Evolutionary conservation across 2,329 filamentous ascomycete genomes (phyloP).

Genomic region (Trichoderma sp.): DNA sequence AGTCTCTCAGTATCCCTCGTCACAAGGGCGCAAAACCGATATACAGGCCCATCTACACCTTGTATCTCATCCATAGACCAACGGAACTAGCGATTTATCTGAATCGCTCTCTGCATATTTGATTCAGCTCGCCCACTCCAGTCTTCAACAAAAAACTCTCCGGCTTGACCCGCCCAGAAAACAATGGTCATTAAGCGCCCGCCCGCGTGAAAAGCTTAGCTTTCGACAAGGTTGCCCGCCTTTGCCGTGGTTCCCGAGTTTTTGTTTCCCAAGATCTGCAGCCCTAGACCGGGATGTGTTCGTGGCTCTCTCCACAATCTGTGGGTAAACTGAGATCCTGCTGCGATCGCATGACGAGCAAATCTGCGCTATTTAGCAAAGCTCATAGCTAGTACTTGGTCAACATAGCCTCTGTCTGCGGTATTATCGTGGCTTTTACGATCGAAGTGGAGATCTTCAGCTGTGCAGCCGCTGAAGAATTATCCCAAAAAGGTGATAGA

Average conservation of each 20-base stretch:
- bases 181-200: background rate
- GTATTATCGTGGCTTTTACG: background rate
- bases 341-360: background rate
- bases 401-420: background rate
- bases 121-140: background rate
- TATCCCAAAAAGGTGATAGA: background rate
- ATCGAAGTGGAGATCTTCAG: background rate
- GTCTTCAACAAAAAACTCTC: background rate
- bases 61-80: background rate
- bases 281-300: background rate
- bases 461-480: background rate
- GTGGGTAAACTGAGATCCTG: background rate
- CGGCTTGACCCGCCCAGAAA: background rate
- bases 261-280: background rate
- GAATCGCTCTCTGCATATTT: background rate
- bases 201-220: background rate
- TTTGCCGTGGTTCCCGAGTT: background rate
- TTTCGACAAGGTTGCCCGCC: background rate
- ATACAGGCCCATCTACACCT: background rate
- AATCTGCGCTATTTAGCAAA: background rate
- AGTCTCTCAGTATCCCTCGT: background rate
- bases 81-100: background rate
- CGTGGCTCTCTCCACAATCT: background rate
- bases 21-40: background rate
- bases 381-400: background rate